Evolutionary conservation across 352 stramenopile species (phyloP).

Genomic region (Phytopythium ostracodes): DNA sequence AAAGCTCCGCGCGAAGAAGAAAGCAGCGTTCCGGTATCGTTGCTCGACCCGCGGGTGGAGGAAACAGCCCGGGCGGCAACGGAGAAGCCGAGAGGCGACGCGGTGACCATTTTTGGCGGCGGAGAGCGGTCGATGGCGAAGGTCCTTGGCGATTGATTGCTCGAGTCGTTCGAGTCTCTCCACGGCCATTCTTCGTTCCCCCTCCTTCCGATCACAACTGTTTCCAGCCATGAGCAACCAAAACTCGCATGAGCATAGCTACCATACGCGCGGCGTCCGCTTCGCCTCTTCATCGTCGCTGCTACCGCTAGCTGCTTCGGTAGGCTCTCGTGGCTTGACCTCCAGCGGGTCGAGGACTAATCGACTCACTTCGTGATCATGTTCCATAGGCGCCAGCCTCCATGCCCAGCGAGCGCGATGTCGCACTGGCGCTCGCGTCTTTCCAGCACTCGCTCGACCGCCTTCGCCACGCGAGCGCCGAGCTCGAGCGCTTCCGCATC

Average conservation of each 20-base stretch:
- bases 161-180: background rate
- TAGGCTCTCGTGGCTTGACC: background rate
- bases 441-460: slow-evolving; percentile 1
- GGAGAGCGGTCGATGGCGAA: too few relatives aligned
- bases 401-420: background rate
- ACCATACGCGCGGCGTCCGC: background rate
- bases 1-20: background rate
- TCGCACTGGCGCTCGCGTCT: background rate
- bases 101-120: background rate
- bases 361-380: background rate
- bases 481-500: slow-evolving; percentile 8
- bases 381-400: background rate
- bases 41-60: background rate
- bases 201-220: background rate
- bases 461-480: background rate
- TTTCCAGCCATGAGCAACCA: slow-evolving; percentile 4
- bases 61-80: background rate
- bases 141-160: background rate
- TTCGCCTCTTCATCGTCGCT: background rate
- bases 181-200: background rate
- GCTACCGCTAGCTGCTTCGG: background rate
- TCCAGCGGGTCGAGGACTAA: background rate
- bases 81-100: background rate
- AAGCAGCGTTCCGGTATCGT: background rate
- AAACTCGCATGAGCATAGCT: background rate